Conservation (phyloP, 768 basidiomycete species). For the Mycena vulgaris region DNA sequence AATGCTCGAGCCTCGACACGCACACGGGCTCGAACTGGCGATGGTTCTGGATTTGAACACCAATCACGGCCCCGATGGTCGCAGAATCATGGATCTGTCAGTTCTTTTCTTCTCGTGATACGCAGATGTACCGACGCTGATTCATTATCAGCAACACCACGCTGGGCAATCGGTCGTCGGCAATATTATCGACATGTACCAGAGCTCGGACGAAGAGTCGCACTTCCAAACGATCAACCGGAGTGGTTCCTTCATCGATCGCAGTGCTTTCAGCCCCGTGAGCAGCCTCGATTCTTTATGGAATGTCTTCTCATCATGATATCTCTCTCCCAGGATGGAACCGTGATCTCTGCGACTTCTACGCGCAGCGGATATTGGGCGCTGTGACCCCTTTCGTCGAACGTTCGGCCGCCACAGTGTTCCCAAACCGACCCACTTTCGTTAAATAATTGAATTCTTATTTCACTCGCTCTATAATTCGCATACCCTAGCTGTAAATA, state of each 20-base stretch:
- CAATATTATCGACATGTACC: conserved; percentile 38
- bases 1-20: conserved; percentile 34
- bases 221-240: conserved; percentile 17
- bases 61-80: conserved; percentile 17
- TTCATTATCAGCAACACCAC: not conserved
- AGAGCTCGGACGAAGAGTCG: not conserved
- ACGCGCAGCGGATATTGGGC: conserved; percentile 38
- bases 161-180: conserved; percentile 19
- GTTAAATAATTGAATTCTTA: not conserved
- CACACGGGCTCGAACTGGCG: not conserved
- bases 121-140: not conserved
- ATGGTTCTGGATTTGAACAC: not conserved
- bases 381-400: conserved; percentile 19
- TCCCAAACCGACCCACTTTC: conserved; percentile 3
- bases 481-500: too few relatives aligned
- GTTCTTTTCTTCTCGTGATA: not conserved
- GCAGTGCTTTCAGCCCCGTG: conserved; percentile 39
- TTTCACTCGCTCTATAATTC: not conserved
- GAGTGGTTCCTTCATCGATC: conserved; percentile 21
- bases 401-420: not conserved
- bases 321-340: conserved; percentile 31
- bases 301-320: not conserved
- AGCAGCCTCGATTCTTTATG: not conserved
- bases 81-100: conserved; percentile 15
- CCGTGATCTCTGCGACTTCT: conserved; percentile 26